A percentile compares a stretch with the other conserved stretches of the same genome.
Evolutionary conservation across 116 monocot species (phyloP).

Genomic region (Phalaenopsis hybrid): DNA sequence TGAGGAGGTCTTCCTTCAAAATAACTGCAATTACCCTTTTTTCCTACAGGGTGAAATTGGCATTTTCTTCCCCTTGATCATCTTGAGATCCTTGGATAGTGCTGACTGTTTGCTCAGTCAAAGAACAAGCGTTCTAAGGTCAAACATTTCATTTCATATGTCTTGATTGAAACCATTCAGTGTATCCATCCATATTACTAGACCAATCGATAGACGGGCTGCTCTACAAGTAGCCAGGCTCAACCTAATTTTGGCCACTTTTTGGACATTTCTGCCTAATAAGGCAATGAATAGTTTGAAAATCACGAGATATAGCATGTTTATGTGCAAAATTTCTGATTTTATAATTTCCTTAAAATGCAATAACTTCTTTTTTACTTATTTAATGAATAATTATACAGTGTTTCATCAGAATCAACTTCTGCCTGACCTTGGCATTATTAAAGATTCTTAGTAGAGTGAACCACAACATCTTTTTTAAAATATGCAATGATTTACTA

Average conservation of each 20-base stretch:
- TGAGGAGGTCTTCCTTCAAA: not conserved
- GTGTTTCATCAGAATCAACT: not conserved
- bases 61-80: conserved; percentile 88
- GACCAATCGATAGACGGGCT: not conserved
- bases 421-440: not conserved
- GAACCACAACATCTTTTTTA: not conserved
- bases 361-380: not conserved
- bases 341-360: not conserved
- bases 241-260: not conserved
- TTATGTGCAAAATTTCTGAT: not conserved
- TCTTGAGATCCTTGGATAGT: conserved; percentile 79
- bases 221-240: not conserved
- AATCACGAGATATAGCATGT: not conserved
- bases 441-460: not conserved
- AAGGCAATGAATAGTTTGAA: not conserved
- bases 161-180: not conserved
- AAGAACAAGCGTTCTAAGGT: conserved; percentile 79
- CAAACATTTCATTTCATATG: conserved; percentile 15
- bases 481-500: not conserved
- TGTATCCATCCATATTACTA: not conserved
- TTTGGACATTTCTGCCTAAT: not conserved
- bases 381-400: not conserved
- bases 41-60: conserved; percentile 83
- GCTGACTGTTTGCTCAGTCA: conserved; percentile 63
- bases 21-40: not conserved